Conservation (phyloP, 75 land plant species). For the Cunninghamia lanceolata region DNA sequence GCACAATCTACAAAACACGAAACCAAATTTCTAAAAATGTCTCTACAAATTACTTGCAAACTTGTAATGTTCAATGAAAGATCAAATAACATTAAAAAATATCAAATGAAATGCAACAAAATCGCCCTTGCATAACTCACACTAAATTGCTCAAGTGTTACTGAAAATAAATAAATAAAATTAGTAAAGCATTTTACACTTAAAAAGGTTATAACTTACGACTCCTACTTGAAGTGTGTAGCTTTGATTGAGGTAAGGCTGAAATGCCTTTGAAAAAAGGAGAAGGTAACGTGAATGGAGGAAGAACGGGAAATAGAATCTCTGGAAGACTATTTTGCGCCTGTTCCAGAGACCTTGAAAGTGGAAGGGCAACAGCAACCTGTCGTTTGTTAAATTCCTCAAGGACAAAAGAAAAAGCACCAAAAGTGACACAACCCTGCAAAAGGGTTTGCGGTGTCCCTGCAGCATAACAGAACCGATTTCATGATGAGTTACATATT, state of each 20-base stretch:
- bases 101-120: constrained; percentile 1
- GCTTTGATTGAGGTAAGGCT: not conserved
- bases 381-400: constrained; percentile 73
- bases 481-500: not conserved
- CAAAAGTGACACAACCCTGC: constrained; percentile 83
- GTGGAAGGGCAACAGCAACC: constrained; percentile 66
- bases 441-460: constrained; percentile 79
- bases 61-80: not conserved
- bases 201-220: not conserved
- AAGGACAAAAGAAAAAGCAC: constrained; percentile 80
- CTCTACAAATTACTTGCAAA: not conserved
- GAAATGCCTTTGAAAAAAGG: constrained; percentile 18
- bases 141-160: not conserved
- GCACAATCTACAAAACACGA: not conserved
- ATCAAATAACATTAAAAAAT: not conserved
- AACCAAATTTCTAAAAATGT: not conserved
- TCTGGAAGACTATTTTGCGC: not conserved
- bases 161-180: not conserved
- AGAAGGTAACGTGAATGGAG: constrained; percentile 65
- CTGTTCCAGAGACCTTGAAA: not conserved
- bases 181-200: not conserved
- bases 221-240: not conserved
- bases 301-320: constrained; percentile 27
- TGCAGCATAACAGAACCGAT: constrained; percentile 25
- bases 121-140: not conserved